phyloP scores from a whole-genome alignment of 2,329 filamentous ascomycete species.

The Diaporthe sp. region DNA sequence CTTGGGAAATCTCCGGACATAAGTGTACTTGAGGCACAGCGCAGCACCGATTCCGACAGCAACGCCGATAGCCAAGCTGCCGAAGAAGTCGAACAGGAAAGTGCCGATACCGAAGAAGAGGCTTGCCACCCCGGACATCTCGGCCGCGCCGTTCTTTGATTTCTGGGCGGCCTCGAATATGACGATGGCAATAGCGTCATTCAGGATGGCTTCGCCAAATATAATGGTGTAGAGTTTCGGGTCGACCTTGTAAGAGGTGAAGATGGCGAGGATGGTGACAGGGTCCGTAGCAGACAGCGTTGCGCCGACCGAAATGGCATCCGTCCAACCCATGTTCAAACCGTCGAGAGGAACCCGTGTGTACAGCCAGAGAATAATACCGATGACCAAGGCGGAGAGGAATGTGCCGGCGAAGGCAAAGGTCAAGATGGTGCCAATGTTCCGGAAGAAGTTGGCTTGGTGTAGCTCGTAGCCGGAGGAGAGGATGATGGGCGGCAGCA shows the following conservation, averaged over 20 bases:
- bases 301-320: constrained; percentile 95
- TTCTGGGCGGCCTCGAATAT: constrained; percentile 97
- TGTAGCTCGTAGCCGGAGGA: constrained; percentile 97
- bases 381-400: constrained; percentile 95
- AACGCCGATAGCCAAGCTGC: constrained; percentile 90
- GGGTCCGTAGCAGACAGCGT: constrained; percentile 97
- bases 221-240: constrained; percentile 99
- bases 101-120: constrained; percentile 93
- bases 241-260: constrained; percentile 99
- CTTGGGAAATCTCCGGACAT: constrained; percentile 91
- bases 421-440: constrained; percentile 96
- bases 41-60: constrained; percentile 89
- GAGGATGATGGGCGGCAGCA: constrained; percentile 98
- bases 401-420: constrained; percentile 98
- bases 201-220: constrained; percentile 97
- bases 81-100: constrained; percentile 97
- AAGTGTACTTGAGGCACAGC: constrained; percentile 92
- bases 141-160: constrained; percentile 83
- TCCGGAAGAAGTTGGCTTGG: constrained; percentile 98
- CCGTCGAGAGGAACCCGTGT: constrained; percentile 88
- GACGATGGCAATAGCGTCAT: constrained; percentile 98
- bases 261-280: constrained; percentile 97
- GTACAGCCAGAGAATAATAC: constrained; percentile 89
- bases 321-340: constrained; percentile 89
- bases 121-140: constrained; percentile 81